Evolutionary conservation across 495 filamentous ascomycete species (phyloP), one percentile per base, ranked within the genome.

Genomic region (Hypoxylon perforatum): DNA sequence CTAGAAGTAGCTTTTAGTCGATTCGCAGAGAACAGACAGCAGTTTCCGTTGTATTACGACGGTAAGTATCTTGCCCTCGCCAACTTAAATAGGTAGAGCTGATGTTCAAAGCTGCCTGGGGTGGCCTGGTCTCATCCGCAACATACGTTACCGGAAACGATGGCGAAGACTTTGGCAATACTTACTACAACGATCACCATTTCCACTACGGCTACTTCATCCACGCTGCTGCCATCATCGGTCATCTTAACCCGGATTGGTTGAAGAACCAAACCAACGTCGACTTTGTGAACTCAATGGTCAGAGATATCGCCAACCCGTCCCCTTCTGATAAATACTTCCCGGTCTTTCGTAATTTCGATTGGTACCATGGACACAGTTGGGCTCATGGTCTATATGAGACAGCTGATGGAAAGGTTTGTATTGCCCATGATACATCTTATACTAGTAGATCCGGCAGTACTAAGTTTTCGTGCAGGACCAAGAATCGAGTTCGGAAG

Each of bases 321-420:
- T 86, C 85, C 46, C 61, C 81, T 2, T 65, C 80, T 22, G 95
- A 97, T 73, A 80, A 81, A 14, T 87, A 86, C 67, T 99, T 97
- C 80, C 93, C 96, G 0, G 88, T 93, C 69, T 93, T 84, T n/a
- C 87, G 95, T 17, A 82, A 78, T 44, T 97, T 98, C 67, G 95
- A 99, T 77, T 97, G 93, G 91, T 97, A 86, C 78, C 87, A 96
- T 72, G 95, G 95, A 5, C 95, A 99, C 82, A 94, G 91, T 9
- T 99, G 94, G 91, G 96, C 95, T 1, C 92, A 97, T 67, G 95
- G 95, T 6, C 84, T 99, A n/a, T 96, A 91, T 75, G 92, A 93
- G 65, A 89, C 89, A n/a, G 85, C 80, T 36, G 96, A 99, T 72
- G 91, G 93, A 65, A 97, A 97, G 71, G 77, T 75, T 51, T 51